These are phyloP conservation scores for Prunus fruticosa DNA, from an alignment of 306 rosid genomes.

Conservation along the genomic window DNA sequence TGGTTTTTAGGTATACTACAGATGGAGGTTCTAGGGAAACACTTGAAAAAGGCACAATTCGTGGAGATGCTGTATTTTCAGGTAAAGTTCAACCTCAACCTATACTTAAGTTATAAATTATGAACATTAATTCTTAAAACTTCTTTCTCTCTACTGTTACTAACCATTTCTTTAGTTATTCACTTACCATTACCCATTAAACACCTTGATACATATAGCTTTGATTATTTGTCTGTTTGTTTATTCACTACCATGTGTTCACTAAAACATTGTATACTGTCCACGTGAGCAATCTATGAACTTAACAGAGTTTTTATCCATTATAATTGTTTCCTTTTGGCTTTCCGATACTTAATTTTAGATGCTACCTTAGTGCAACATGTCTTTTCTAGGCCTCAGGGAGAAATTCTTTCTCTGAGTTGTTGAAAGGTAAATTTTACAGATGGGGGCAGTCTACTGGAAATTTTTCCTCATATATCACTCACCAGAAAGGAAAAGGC, in stretches of 20 bases:
- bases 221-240: not conserved
- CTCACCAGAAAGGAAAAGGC: not conserved
- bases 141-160: not conserved
- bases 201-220: not conserved
- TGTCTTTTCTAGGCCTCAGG: not conserved
- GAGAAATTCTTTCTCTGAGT: not conserved
- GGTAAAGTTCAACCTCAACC: slow-evolving; percentile 42
- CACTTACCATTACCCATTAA: not conserved
- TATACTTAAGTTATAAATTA: not conserved
- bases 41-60: slow-evolving; percentile 86
- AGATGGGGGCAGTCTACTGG: not conserved
- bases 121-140: not conserved
- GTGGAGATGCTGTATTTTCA: slow-evolving; percentile 71
- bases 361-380: not conserved
- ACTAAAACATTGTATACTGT: not conserved
- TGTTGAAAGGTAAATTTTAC: not conserved
- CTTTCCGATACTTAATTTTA: not conserved
- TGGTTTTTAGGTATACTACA: slow-evolving; percentile 73
- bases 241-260: not conserved
- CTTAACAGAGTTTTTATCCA: not conserved
- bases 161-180: not conserved
- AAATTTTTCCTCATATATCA: too few relatives aligned
- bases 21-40: slow-evolving; percentile 86
- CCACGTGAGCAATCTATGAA: too few relatives aligned
- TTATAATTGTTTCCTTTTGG: not conserved